Evolutionary conservation across 2,329 filamentous ascomycete species (phyloP).

Genomic region (Botrytis galanthina): DNA sequence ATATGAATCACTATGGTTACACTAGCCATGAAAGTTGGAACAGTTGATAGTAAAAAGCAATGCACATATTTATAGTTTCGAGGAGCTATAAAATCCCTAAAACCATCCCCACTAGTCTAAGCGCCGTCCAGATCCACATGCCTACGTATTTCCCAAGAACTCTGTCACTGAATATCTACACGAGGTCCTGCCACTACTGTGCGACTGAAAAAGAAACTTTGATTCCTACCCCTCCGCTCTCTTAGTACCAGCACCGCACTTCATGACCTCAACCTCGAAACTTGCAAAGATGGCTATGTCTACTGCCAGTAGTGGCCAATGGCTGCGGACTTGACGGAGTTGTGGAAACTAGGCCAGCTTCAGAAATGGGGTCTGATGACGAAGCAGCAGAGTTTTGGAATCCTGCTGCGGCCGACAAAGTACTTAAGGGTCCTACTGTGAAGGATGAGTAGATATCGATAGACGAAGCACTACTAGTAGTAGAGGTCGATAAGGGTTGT

Average conservation of each 20-base stretch:
- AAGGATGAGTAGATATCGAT: not conserved
- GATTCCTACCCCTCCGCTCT: not conserved
- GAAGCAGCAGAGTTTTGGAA: not conserved
- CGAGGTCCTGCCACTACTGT: not conserved
- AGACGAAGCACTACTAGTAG: not conserved
- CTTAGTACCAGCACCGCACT: not conserved
- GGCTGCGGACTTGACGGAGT: not conserved
- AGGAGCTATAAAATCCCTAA: not conserved
- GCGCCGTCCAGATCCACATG: not conserved
- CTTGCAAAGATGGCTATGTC: not conserved
- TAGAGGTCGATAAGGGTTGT: not conserved
- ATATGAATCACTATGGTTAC: not conserved
- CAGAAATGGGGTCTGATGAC: not conserved
- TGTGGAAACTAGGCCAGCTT: not conserved
- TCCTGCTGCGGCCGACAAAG: not conserved
- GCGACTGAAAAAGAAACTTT: too few species aligned
- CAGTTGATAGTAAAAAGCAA: not conserved
- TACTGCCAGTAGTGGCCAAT: not conserved
- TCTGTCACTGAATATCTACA: not conserved
- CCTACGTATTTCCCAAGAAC: not conserved
- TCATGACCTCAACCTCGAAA: not conserved
- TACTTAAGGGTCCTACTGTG: not conserved
- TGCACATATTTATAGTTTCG: not conserved
- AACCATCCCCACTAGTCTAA: not conserved
- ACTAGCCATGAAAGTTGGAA: not conserved